Base-by-base conservation (phyloP, 306 rosid genomes). In the Argentina anserina region DNA sequence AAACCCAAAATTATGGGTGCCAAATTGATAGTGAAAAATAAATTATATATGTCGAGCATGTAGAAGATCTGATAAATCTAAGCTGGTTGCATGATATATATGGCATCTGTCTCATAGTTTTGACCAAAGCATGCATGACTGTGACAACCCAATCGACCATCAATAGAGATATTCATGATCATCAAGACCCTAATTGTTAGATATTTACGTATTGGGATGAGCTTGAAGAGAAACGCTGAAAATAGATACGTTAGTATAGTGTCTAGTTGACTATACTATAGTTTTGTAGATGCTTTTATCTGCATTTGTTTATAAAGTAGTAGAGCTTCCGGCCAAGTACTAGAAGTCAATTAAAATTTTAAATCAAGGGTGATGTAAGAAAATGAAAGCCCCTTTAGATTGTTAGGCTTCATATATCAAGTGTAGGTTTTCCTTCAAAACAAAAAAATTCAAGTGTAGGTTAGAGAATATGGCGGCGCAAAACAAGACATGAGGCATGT, bases 401-500 rank as follows among this genome's bases (percentile, higher is more conserved):
- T 58, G 6, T 55, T 40, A 55, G 34, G 46, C 63, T 64, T 71
- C 67, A 33, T 60, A n/a, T 60, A 9, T 62, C 72, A 72, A 43
- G 56, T n/a, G 47, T 58, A 46, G 61, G 50, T 58, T 39, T n/a
- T n/a, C n/a, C n/a, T n/a, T n/a, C n/a, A n/a, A n/a, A n/a, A n/a
- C n/a, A n/a, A n/a, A n/a, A n/a, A n/a, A n/a, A n/a, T 7, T 62
- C 72, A 72, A 43, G 56, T n/a, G 47, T 58, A 46, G 61, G 50
- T 58, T 39, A 5, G 75, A 77, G 65, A 79, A 78, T 25, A 28
- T 87, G 85, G 81, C 82, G 88, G 87, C 88, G 87, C 81, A 83
- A 86, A 74, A 74, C 76, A 80, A 59, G 67, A 11, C 31, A 52
- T 31, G 71, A 76, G 26, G 71, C 49, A 78, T 39, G 55, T 17